Conservation (phyloP, 805 yeast species). For the Alloascoidea hylecoeti region DNA sequence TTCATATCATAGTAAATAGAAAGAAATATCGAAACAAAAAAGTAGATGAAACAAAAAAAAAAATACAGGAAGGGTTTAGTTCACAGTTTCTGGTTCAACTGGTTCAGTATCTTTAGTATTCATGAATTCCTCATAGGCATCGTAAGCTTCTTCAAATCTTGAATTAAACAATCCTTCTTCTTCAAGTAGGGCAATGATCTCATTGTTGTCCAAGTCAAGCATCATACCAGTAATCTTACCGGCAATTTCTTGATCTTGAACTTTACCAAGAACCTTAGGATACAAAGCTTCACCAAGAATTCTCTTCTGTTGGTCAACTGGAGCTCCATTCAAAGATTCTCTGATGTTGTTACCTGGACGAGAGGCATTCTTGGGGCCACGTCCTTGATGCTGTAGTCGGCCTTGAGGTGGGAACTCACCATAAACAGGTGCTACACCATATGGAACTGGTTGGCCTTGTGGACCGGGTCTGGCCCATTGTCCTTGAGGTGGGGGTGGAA, state of each 20-base stretch:
- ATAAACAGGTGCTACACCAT: constrained; percentile 75
- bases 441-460: constrained; percentile 59
- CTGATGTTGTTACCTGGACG: constrained; percentile 36
- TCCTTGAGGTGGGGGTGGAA: constrained; percentile 20
- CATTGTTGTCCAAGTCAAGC: constrained; percentile 86
- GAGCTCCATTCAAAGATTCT: constrained; percentile 11
- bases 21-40: not conserved
- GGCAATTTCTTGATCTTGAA: constrained; percentile 87
- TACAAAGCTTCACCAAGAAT: constrained; percentile 94
- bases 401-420: constrained; percentile 27
- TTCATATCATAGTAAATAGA: not conserved
- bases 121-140: constrained; percentile 87
- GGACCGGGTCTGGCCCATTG: constrained; percentile 21
- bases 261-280: constrained; percentile 80
- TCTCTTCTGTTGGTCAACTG: constrained; percentile 87
- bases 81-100: constrained; percentile 1
- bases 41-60: constrained; percentile 2
- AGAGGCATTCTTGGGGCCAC: constrained; percentile 22
- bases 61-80: not conserved
- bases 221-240: constrained; percentile 99
- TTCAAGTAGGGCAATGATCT: constrained; percentile 77
- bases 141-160: constrained; percentile 87
- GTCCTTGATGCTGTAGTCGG: constrained; percentile 7
- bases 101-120: constrained; percentile 21
- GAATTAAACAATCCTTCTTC: constrained; percentile 81